Evolutionary conservation across 2,329 filamentous ascomycete genomes (phyloP).

Genomic region (Aquanectria penicillioides): DNA sequence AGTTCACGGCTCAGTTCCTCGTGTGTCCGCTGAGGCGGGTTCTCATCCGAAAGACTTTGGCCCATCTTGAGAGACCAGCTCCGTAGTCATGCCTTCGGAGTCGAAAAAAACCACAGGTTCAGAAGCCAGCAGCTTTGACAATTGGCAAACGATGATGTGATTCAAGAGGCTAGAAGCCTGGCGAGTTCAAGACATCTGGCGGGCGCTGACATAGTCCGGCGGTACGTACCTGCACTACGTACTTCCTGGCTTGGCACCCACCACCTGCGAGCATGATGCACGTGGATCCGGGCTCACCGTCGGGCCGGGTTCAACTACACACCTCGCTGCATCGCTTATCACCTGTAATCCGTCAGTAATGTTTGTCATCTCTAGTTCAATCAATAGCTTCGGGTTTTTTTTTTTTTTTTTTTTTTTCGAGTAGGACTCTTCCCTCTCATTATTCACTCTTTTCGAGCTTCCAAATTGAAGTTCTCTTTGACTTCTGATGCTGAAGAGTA

Average conservation of each 20-base stretch:
- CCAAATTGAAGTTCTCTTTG: no score
- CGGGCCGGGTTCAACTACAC: constrained; percentile 12
- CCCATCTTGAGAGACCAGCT: constrained; percentile 55
- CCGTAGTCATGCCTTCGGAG: constrained; percentile 36
- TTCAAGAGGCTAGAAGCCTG: constrained; percentile 25
- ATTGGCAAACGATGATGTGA: background rate
- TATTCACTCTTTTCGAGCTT: no score
- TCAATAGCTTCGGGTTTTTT: no score
- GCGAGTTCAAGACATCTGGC: constrained; percentile 39
- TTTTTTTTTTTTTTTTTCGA: no score
- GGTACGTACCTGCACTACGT: constrained; percentile 37
- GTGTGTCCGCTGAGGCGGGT: constrained; percentile 55
- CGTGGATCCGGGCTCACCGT: constrained; percentile 17
- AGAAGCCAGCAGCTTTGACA: background rate
- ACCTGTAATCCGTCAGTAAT: background rate
- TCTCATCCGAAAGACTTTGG: constrained; percentile 60
- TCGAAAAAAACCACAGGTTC: background rate
- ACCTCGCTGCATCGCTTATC: background rate
- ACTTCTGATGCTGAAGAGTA: no score
- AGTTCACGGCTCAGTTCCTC: constrained; percentile 63
- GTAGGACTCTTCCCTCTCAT: no score
- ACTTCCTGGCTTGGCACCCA: constrained; percentile 12
- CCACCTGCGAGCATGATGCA: constrained; percentile 7
- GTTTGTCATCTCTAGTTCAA: no score
- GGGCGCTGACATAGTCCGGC: constrained; percentile 32